Base-by-base conservation (phyloP, 2,329 filamentous ascomycete species). In the Monascus ruber region DNA sequence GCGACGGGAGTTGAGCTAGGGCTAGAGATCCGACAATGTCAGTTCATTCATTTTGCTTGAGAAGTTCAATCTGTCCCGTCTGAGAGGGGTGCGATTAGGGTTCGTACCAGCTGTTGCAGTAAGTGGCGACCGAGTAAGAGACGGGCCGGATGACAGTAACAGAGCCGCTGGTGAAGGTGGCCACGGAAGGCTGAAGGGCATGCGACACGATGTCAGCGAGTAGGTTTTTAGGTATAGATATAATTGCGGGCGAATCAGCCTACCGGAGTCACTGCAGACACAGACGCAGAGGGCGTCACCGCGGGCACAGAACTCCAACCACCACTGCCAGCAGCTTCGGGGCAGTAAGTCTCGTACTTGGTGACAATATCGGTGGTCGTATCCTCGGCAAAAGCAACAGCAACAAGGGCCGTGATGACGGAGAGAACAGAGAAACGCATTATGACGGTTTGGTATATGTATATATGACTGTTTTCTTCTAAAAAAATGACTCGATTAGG, bases 341-440 rank as follows among this genome's bases (percentile, higher is more conserved):
- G 80, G 77, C 83, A 86, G 76, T 72, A 84, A 58, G 81, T 86
- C 65, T 74, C 78, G 69, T 76, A 76, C 42, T 68, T 64, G 42
- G 76, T 78, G 48, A 85, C 74, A 49, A 77, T 68, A 71, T 81
- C 76, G 51, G 79, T 85, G 65, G 71, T 72, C 64, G 59, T 42
- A 37, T 41, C 43, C 34, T 37, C 32, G 41, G 63, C 64, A 38
- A 56, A 48, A 46, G 56, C 64, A 51, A 56, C 59, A 47, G 58
- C 58, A 47, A 59, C 65, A 43, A 65, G 50, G 48, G 58, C 60
- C 46, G 60, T 50, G 38, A 59, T 47, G 49, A 48, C 39, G 45
- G 63, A 53, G 50, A 63, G 60, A 50, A 62, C 49, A 48, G 68
- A 60, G 66, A 69, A 69, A 63, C 66, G 68, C 70, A 73, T 73